phyloP scores from a whole-genome alignment of 2,329 filamentous ascomycete species.

The Pseudogymnoascus sp. region DNA sequence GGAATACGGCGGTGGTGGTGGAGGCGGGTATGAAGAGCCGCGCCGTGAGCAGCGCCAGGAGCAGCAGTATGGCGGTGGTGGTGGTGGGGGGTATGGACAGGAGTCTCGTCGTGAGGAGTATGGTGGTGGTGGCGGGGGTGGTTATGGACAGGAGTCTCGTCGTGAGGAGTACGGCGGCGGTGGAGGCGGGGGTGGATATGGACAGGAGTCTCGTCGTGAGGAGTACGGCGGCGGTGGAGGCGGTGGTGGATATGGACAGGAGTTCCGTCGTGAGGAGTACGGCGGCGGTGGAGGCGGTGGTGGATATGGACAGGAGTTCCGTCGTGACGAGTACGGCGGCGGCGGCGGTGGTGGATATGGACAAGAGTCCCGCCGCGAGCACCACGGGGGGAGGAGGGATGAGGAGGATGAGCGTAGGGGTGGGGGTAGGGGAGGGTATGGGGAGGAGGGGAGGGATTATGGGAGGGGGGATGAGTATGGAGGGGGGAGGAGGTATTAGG shows the following conservation, averaged over 20 bases:
- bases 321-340: constrained; percentile 10
- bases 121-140: constrained; percentile 12
- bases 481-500: background rate
- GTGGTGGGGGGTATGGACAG: no score
- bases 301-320: background rate
- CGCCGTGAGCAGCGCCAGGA: background rate
- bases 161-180: constrained; percentile 11
- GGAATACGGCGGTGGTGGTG: no score
- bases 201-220: constrained; percentile 10
- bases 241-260: background rate
- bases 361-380: constrained; percentile 7
- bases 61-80: constrained; percentile 1
- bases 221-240: constrained; percentile 14
- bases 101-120: no score
- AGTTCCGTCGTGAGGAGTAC: background rate
- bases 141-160: background rate
- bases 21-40: no score
- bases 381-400: background rate
- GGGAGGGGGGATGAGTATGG: background rate
- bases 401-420: background rate
- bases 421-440: background rate
- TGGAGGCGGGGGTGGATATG: background rate
- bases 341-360: background rate
- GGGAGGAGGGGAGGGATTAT: background rate
- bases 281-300: background rate